Evolutionary conservation across 2,329 filamentous ascomycete genomes (phyloP).

Genomic region (Cladosporium sp.): DNA sequence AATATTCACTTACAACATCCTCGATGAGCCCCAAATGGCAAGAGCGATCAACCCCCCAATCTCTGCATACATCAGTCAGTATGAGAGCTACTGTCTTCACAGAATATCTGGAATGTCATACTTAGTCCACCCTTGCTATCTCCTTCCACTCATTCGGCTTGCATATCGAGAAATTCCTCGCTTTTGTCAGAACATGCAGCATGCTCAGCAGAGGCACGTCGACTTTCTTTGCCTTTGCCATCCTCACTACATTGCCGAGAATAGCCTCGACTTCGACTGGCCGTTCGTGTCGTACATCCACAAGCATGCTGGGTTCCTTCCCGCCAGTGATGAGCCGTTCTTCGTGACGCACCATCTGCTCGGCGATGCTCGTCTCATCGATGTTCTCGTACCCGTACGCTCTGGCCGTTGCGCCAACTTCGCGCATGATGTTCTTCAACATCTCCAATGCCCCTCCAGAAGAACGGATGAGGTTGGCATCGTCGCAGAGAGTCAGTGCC

Average conservation of each 20-base stretch:
- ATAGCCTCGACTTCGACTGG: slow-evolving; percentile 54
- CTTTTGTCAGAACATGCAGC: slow-evolving; percentile 47
- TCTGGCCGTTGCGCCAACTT: slow-evolving; percentile 44
- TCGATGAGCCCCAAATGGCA: not conserved
- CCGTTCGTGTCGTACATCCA: slow-evolving; percentile 46
- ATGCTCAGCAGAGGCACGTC: slow-evolving; percentile 42
- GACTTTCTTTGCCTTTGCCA: slow-evolving; percentile 44
- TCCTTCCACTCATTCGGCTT: slow-evolving; percentile 23
- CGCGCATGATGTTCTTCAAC: slow-evolving; percentile 47
- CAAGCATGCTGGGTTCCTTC: slow-evolving; percentile 52
- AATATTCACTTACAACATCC: too few relatives aligned
- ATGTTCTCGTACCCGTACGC: slow-evolving; percentile 43
- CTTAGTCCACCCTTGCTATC: slow-evolving; percentile 21
- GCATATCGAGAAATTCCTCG: slow-evolving; percentile 25
- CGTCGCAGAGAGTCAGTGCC: slow-evolving; percentile 56
- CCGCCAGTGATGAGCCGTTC: slow-evolving; percentile 43
- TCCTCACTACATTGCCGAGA: slow-evolving; percentile 46
- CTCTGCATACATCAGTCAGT: not conserved
- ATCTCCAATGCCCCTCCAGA: slow-evolving; percentile 43
- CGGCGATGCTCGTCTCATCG: slow-evolving; percentile 40
- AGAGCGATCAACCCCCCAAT: too few relatives aligned
- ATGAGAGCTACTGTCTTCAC: not conserved
- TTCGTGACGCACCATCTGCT: slow-evolving; percentile 43
- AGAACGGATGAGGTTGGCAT: slow-evolving; percentile 51
- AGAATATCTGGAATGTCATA: not conserved